These are phyloP conservation scores for Xylaria sp. DNA, from an alignment of 2,329 filamentous ascomycete genomes.

Conservation along the genomic window DNA sequence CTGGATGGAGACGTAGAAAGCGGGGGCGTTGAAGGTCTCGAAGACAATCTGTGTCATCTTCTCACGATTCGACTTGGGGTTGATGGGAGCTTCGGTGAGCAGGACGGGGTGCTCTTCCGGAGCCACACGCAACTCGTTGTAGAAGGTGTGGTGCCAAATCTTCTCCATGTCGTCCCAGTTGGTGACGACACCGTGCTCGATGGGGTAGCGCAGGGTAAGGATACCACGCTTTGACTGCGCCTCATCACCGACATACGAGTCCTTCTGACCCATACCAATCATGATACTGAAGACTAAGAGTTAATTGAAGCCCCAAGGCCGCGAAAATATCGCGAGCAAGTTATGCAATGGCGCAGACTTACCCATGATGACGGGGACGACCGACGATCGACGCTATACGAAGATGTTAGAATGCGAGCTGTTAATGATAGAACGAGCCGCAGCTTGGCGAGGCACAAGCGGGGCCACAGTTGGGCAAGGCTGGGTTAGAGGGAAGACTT, in stretches of 20 bases:
- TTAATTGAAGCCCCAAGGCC: slow-evolving; percentile 20
- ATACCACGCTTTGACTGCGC: slow-evolving; percentile 99
- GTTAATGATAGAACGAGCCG: slow-evolving; percentile 35
- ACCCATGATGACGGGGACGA: slow-evolving; percentile 99
- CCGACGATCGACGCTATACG: slow-evolving; percentile 94
- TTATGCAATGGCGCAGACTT: slow-evolving; percentile 59
- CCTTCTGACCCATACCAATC: slow-evolving; percentile 99
- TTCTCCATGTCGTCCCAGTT: slow-evolving; percentile 99
- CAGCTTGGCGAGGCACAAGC: slow-evolving; percentile 49
- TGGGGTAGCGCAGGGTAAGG: slow-evolving; percentile 98
- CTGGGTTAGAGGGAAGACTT: slow-evolving; percentile 65
- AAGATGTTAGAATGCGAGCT: slow-evolving; percentile 51
- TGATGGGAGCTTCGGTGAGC: slow-evolving; percentile 99
- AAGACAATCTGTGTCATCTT: slow-evolving; percentile 99
- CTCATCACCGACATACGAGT: slow-evolving; percentile 99
- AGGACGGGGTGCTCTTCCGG: slow-evolving; percentile 99
- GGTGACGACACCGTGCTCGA: slow-evolving; percentile 99
- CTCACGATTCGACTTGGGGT: slow-evolving; percentile 99
- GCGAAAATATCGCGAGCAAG: slow-evolving; percentile 4
- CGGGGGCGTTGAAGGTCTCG: slow-evolving; percentile 99
- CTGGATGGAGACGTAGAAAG: slow-evolving; percentile 99
- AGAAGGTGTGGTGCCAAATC: slow-evolving; percentile 99
- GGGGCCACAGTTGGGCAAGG: slow-evolving; percentile 52
- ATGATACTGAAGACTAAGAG: slow-evolving; percentile 79
- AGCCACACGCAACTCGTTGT: slow-evolving; percentile 99